Conservation (phyloP, 208 protist genomes). For the Crithidia mellificae region DNA sequence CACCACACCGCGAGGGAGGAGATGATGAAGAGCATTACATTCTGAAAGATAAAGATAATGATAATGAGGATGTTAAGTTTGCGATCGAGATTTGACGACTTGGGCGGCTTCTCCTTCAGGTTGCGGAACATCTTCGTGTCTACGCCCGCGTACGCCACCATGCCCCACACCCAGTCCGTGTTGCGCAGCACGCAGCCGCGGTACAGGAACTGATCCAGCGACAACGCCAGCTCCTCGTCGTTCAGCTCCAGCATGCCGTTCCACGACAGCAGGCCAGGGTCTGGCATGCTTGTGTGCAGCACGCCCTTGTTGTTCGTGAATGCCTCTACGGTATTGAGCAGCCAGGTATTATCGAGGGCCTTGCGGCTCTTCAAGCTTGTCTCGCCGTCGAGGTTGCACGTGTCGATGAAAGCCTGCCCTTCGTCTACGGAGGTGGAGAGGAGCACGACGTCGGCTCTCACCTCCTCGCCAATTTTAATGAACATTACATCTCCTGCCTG, state of each 20-base stretch:
- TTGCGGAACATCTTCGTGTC: constrained; percentile 94
- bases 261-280: constrained; percentile 80
- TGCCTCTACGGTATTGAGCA: constrained; percentile 42
- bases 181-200: constrained; percentile 90
- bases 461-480: constrained; percentile 77
- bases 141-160: constrained; percentile 91
- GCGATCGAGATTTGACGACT: constrained; percentile 86
- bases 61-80: constrained; percentile 89
- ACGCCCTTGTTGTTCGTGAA: constrained; percentile 28
- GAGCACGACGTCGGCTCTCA: constrained; percentile 89
- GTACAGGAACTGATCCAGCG: constrained; percentile 89
- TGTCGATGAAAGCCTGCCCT: constrained; percentile 91
- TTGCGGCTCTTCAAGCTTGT: constrained; percentile 84
- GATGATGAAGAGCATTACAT: constrained; percentile 70
- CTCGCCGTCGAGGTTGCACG: constrained; percentile 92
- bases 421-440: constrained; percentile 73
- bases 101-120: constrained; percentile 79
- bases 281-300: constrained; percentile 65
- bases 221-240: constrained; percentile 56
- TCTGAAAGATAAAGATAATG: constrained; percentile 74
- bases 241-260: constrained; percentile 63
- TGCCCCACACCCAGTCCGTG: constrained; percentile 92
- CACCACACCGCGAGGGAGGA: constrained; percentile 68
- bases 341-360: constrained; percentile 69
- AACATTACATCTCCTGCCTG: constrained; percentile 80